Base-by-base conservation (phyloP, 2,329 filamentous ascomycete species). In the Phoma sp. region DNA sequence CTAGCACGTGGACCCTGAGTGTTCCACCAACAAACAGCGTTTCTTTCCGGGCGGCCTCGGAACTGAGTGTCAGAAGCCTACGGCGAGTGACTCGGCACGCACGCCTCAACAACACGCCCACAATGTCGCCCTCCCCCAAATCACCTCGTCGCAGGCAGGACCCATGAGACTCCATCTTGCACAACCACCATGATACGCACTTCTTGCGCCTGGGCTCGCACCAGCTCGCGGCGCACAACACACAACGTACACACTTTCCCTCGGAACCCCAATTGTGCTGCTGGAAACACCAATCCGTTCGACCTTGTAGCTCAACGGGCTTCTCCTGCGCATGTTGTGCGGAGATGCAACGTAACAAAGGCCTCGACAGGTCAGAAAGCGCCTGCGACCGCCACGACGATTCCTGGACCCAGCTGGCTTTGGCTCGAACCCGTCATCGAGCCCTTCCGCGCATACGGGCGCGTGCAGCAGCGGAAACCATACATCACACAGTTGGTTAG, bases 401-500 rank as follows among this genome's bases (percentile, higher is more conserved):
- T 80, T 35, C 77, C 78, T 5, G 78, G 77, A 10, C 74, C 78
- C 5, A 76, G 70, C 44, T 79, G 76, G 74, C 69, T 78, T 13
- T 81, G 78, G 79, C 72, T 81, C 15, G 76, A 80, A 51, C 78
- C 79, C 8, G 71, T 81, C 45, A 74, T 75, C 37, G 70, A 69
- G 32, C 80, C 80, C 9, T 78, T 82, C 58, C 75, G 78, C 46
- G 77, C 76, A 39, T 96, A 95, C 71, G 87, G 84, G 15, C 83
- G 87, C 21, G 84, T 87, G 41, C 92, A 96, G 76, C 80, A 85
- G 46, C 82, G 84, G 44, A 81, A 88, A 44, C 93, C 94, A 0
- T 90, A 91, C 69, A 77, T 83, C n/a, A 96, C 91, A 9, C 93
- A 97, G 78, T 74, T 96, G 57, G 81, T 83, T 61, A 92, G 85